Percentiles rank a stretch among this genome's conserved stretches.
These are phyloP conservation scores for Irpex sp. DNA, from an alignment of 1,284 basidiomycete genomes.

Conservation along the genomic window DNA sequence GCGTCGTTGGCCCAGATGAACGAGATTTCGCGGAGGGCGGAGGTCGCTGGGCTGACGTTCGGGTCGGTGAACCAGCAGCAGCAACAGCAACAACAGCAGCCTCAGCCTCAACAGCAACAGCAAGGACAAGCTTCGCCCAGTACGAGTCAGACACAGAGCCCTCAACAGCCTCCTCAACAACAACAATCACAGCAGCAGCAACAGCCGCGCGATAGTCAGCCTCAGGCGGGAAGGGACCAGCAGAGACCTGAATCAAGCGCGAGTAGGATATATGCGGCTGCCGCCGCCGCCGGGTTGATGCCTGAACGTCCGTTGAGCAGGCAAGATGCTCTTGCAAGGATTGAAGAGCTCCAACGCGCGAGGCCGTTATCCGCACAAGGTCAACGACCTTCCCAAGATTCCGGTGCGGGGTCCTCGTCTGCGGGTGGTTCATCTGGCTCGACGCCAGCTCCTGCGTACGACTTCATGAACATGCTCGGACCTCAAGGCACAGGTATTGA, in stretches of 20 bases:
- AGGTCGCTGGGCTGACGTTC: constrained; percentile 40
- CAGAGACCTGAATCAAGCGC: constrained; percentile 24
- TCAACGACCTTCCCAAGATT: constrained; percentile 11
- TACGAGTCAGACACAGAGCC: not conserved
- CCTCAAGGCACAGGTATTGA: constrained; percentile 11
- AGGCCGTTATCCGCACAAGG: constrained; percentile 32
- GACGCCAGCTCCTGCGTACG: constrained; percentile 4
- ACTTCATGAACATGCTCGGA: constrained; percentile 11
- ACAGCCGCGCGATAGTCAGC: not conserved
- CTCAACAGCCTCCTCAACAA: constrained; percentile 9
- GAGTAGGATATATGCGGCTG: constrained; percentile 25
- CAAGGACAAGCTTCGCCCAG: constrained; percentile 3
- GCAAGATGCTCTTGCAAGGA: constrained; percentile 46
- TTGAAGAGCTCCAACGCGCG: constrained; percentile 45
- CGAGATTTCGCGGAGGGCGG: constrained; percentile 63
- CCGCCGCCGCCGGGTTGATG: constrained; percentile 30
- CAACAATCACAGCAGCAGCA: constrained; percentile 10
- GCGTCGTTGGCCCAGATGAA: constrained; percentile 70
- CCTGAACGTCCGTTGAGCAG: constrained; percentile 31
- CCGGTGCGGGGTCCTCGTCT: constrained; percentile 6
- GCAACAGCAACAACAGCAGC: not conserved
- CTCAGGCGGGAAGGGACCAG: constrained; percentile 10
- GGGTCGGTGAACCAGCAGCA: not conserved
- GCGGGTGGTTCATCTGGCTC: not conserved
- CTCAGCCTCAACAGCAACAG: constrained; percentile 15